Evolutionary conservation across 2,329 filamentous ascomycete species (phyloP).

Genomic region (Fusarium sp.): DNA sequence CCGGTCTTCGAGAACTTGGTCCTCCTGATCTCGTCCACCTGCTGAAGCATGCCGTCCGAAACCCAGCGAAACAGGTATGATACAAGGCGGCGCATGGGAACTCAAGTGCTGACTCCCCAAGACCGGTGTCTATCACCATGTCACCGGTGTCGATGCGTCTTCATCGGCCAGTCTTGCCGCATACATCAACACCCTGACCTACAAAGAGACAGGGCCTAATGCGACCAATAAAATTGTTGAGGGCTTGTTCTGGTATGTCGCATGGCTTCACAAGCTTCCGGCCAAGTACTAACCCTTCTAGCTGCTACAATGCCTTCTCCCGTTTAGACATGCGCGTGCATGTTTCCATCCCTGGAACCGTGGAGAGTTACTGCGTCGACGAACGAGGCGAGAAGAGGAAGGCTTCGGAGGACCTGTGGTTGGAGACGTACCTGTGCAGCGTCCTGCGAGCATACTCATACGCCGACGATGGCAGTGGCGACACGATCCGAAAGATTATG

Average conservation of each 20-base stretch:
- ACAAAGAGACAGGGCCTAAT: slow-evolving; percentile 83
- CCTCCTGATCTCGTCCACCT: slow-evolving; percentile 97
- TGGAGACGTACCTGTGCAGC: slow-evolving; percentile 97
- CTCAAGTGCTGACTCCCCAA: slow-evolving; percentile 53
- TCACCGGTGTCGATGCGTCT: slow-evolving; percentile 95
- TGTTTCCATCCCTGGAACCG: slow-evolving; percentile 94
- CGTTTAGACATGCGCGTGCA: slow-evolving; percentile 98
- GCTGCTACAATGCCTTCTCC: slow-evolving; percentile 99
- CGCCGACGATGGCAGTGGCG: slow-evolving; percentile 93
- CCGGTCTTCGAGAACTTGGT: slow-evolving; percentile 89
- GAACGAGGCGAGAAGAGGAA: slow-evolving; percentile 95
- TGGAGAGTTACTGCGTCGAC: slow-evolving; percentile 97
- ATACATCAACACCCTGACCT: slow-evolving; percentile 98
- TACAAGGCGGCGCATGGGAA: slow-evolving; percentile 22
- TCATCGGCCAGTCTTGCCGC: slow-evolving; percentile 96
- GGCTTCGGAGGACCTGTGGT: slow-evolving; percentile 93
- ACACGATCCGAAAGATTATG: slow-evolving; percentile 95
- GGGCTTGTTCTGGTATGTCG: slow-evolving; percentile 86
- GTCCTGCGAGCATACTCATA: slow-evolving; percentile 96
- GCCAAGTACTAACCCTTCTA: slow-evolving; percentile 47
- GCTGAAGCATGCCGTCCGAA: slow-evolving; percentile 77
- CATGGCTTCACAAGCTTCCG: not conserved
- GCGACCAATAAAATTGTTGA: slow-evolving; percentile 86
- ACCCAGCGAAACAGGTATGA: slow-evolving; percentile 66
- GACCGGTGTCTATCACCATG: slow-evolving; percentile 97